A percentile compares a stretch with the other conserved stretches of the same genome.
Conservation (phyloP, 805 yeast genomes). For the Kregervanrija delftensis region DNA sequence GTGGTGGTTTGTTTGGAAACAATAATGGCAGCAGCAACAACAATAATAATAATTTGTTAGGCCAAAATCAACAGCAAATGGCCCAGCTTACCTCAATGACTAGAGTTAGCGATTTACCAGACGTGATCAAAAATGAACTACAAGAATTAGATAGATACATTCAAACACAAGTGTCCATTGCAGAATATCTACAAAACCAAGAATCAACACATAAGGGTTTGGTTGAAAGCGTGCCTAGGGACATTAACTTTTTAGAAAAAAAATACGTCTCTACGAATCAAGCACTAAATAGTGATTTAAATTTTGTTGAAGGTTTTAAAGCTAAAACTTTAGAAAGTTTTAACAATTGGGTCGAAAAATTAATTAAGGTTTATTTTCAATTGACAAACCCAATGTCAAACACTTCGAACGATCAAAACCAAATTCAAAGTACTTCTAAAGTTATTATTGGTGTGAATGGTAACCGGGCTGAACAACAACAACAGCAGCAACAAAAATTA, state of each 20-base stretch:
- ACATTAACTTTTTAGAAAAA: slow-evolving; percentile 55
- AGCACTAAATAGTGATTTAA: slow-evolving; percentile 46
- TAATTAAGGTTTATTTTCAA: slow-evolving; percentile 30
- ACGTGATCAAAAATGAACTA: slow-evolving; percentile 58
- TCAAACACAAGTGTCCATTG: slow-evolving; percentile 65
- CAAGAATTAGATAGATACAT: slow-evolving; percentile 68
- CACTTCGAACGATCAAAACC: slow-evolving; percentile 16
- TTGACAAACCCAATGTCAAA: slow-evolving; percentile 29
- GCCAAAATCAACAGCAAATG: slow-evolving; percentile 35
- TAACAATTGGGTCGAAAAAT: slow-evolving; percentile 33
- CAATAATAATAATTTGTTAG: neutral
- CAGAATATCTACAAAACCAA: slow-evolving; percentile 59
- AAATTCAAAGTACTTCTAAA: slow-evolving; percentile 16
- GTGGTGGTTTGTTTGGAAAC: slow-evolving; percentile 33
- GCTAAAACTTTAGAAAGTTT: slow-evolving; percentile 29
- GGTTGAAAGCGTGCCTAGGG: slow-evolving; percentile 67
- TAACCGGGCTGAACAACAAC: slow-evolving; percentile 16
- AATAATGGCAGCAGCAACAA: slow-evolving; percentile 17
- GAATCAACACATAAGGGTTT: slow-evolving; percentile 55
- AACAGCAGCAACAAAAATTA: slow-evolving; percentile 19
- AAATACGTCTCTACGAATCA: slow-evolving; percentile 59
- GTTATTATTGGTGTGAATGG: slow-evolving; percentile 28
- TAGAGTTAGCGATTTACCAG: slow-evolving; percentile 67
- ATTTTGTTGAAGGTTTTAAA: slow-evolving; percentile 39
- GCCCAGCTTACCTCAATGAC: slow-evolving; percentile 65